A percentile compares a stretch with the other conserved stretches of the same genome.
Conservation (phyloP, 345 rosid genomes). For the Lagerstroemia speciosa region DNA sequence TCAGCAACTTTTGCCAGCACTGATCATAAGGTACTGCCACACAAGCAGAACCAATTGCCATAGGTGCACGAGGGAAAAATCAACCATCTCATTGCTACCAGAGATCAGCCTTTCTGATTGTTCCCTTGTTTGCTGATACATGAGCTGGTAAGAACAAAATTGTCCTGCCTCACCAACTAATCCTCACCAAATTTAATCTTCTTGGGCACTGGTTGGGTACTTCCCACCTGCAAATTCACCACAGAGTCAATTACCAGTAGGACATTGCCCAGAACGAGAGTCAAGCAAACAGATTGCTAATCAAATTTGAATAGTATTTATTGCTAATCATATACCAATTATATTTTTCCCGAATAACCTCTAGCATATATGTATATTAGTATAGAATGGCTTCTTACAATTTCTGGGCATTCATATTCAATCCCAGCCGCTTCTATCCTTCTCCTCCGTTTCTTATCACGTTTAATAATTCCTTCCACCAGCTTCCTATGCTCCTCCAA, state of each 20-base stretch:
- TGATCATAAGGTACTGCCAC: too few species aligned
- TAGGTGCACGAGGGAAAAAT: too few species aligned
- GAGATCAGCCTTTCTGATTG: too few species aligned
- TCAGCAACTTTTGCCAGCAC: too few species aligned
- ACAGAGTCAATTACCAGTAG: not conserved
- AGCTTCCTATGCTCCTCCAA: constrained; percentile 66
- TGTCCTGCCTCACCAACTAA: not conserved
- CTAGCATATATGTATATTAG: not conserved
- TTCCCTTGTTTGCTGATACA: not conserved
- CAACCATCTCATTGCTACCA: too few species aligned
- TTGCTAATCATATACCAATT: too few species aligned
- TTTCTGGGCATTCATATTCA: constrained; percentile 77
- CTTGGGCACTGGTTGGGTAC: constrained; percentile 42
- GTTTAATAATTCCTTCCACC: constrained; percentile 57
- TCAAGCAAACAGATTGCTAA: not conserved
- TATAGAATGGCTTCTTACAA: constrained; percentile 43
- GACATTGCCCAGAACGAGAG: not conserved
- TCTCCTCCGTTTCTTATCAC: constrained; percentile 50
- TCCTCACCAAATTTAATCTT: constrained; percentile 68
- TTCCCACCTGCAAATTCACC: constrained; percentile 50
- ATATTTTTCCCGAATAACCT: not conserved
- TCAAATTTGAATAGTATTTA: not conserved
- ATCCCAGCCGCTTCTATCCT: constrained; percentile 74
- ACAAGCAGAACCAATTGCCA: too few species aligned
- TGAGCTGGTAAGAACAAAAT: constrained; percentile 2